Conservation (phyloP, 2,329 filamentous ascomycete genomes). For the Talaromyces albobiverticillius region DNA sequence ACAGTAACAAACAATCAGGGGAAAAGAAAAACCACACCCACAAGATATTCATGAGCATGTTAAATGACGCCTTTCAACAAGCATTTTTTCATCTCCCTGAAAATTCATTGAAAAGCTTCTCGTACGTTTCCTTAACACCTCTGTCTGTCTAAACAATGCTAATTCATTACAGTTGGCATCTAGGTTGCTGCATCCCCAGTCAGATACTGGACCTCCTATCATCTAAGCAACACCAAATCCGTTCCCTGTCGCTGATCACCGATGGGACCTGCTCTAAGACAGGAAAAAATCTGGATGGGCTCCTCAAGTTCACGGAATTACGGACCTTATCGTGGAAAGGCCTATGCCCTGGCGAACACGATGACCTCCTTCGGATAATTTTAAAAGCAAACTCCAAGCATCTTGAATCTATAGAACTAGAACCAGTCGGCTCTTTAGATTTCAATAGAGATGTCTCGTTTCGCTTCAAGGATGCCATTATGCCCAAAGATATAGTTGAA, state of each 20-base stretch:
- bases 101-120: neutral
- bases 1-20: neutral
- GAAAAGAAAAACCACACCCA: neutral
- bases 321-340: slow-evolving; percentile 1
- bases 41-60: neutral
- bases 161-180: neutral
- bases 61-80: neutral
- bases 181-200: neutral
- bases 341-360: neutral
- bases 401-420: neutral
- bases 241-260: neutral
- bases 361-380: neutral
- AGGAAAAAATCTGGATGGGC: neutral
- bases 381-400: neutral
- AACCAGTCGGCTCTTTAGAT: neutral
- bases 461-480: neutral
- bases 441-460: too few relatives aligned
- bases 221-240: neutral
- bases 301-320: neutral
- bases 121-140: neutral
- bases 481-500: neutral
- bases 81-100: neutral
- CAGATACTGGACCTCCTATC: neutral
- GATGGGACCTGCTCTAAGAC: neutral
- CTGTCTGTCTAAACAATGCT: neutral